Conservation (phyloP, 345 rosid species). For the Gossypium anomalum region DNA sequence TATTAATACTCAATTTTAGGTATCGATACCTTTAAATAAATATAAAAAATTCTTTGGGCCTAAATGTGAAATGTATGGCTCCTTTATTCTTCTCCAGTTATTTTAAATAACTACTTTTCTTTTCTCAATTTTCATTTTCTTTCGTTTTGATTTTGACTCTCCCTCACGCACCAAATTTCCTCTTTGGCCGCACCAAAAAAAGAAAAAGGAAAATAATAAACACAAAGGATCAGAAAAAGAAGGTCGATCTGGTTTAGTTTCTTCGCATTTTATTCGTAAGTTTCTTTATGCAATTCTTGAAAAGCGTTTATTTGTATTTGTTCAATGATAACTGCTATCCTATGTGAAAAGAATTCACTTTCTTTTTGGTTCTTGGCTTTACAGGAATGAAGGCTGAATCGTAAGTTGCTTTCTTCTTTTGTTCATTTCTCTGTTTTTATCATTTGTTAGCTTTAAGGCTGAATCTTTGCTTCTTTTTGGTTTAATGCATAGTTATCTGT, state of each 20-base stretch:
- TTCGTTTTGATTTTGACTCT: conserved; percentile 8
- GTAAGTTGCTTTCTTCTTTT: conserved; percentile 36
- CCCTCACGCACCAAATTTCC: conserved; percentile 5
- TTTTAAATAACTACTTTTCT: neutral
- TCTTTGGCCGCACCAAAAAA: neutral
- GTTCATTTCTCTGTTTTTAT: neutral
- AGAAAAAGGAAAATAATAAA: neutral
- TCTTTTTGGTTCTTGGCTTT: neutral
- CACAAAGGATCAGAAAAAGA: neutral
- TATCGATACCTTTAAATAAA: too few species aligned
- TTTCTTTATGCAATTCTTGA: conserved; percentile 1
- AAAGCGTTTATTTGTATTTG: neutral
- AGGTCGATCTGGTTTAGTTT: conserved; percentile 1
- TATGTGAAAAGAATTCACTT: neutral
- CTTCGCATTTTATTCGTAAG: conserved; percentile 13
- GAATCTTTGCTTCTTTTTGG: neutral
- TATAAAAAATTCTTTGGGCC: too few species aligned
- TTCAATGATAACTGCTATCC: neutral
- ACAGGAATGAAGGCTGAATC: conserved; percentile 75
- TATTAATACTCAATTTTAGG: too few species aligned
- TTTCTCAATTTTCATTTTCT: neutral
- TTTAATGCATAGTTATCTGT: neutral
- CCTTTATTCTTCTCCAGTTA: neutral
- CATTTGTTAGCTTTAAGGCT: neutral
- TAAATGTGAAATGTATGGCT: too few species aligned